These are phyloP conservation scores for Colletotrichum chrysophilum DNA, from an alignment of 2,329 filamentous ascomycete species.

Conservation along the genomic window DNA sequence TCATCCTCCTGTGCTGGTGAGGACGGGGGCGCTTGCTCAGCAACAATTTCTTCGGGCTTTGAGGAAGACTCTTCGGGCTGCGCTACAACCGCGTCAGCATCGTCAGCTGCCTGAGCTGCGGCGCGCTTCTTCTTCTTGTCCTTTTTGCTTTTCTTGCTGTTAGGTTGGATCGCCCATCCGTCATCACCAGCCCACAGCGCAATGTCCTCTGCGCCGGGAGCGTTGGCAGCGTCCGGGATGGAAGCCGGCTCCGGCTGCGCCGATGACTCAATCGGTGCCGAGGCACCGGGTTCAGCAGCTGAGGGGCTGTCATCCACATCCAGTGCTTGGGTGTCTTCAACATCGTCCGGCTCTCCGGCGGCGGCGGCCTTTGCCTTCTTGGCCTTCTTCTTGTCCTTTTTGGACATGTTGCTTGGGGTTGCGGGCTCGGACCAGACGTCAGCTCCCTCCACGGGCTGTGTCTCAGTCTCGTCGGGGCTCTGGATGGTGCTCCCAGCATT, in stretches of 20 bases:
- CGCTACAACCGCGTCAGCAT: neutral
- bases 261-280: neutral
- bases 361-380: conserved; percentile 14
- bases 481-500: neutral
- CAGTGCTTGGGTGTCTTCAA: neutral
- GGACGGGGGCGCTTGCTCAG: neutral
- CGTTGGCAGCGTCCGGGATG: neutral
- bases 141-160: conserved; percentile 27
- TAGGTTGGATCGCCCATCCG: conserved; percentile 16
- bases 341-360: neutral
- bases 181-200: conserved; percentile 9
- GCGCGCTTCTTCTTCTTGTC: conserved; percentile 22
- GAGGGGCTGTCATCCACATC: neutral
- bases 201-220: neutral
- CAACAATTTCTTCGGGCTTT: neutral
- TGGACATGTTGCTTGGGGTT: conserved; percentile 26
- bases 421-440: conserved; percentile 14
- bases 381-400: conserved; percentile 27
- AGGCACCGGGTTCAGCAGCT: neutral
- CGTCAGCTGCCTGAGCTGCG: neutral
- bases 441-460: neutral
- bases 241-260: neutral
- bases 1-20: neutral
- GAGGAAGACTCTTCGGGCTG: neutral
- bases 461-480: neutral